Evolutionary conservation across 352 stramenopile genomes (phyloP).

Genomic region (Pythium chondricola): DNA sequence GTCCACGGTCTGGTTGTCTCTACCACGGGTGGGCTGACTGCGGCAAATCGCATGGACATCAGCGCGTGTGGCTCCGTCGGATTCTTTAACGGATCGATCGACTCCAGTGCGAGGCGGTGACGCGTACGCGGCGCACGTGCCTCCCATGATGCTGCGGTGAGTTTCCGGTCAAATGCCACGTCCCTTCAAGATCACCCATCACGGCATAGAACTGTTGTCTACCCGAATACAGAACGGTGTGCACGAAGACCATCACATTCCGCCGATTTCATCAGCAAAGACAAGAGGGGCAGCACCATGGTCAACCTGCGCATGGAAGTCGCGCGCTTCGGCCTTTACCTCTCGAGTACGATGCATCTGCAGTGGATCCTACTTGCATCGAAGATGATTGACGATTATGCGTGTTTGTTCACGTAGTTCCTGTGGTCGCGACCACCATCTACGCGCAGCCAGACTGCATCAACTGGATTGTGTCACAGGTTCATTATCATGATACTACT

Average conservation of each 20-base stretch:
- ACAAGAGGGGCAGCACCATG: conserved; percentile 23
- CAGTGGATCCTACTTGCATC: neutral
- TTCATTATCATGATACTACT: too few relatives aligned
- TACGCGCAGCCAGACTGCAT: conserved; percentile 85
- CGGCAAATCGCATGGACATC: conserved; percentile 7
- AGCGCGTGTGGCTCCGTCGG: neutral
- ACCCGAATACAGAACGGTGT: too few relatives aligned
- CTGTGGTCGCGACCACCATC: conserved; percentile 67
- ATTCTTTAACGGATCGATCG: too few relatives aligned
- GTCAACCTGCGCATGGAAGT: conserved; percentile 60
- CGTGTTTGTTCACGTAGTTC: conserved; percentile 37
- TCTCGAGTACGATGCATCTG: conserved; percentile 42
- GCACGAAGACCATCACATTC: too few relatives aligned
- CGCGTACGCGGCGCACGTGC: conserved; percentile 12
- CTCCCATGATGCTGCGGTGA: conserved; percentile 6
- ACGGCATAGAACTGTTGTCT: conserved; percentile 5
- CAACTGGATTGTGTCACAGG: conserved; percentile 63
- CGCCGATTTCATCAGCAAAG: too few relatives aligned
- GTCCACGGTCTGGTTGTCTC: neutral
- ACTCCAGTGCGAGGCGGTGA: neutral
- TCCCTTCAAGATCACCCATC: conserved; percentile 19
- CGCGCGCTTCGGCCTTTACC: conserved; percentile 61
- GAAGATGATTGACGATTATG: neutral
- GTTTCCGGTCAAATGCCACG: neutral
- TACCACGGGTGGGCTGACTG: conserved; percentile 6